These are phyloP conservation scores for Monosporascus sp. DNA, from an alignment of 2,329 filamentous ascomycete genomes.

Conservation along the genomic window DNA sequence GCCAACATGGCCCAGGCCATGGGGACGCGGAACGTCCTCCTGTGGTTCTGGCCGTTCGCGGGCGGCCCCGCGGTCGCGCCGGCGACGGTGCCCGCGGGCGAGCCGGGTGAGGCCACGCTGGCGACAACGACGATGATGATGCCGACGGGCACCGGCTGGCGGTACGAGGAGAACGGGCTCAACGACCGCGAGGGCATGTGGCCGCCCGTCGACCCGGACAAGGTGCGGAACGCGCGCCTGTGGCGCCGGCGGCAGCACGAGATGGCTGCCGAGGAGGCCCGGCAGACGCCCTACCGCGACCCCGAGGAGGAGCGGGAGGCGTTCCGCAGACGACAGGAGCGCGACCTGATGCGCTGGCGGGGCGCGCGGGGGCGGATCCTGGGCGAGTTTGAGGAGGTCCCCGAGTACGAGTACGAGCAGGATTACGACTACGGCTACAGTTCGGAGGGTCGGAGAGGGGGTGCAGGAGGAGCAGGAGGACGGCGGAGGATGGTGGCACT, in stretches of 20 bases:
- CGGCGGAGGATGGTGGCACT: conserved; percentile 8
- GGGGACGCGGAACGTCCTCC: conserved; percentile 59
- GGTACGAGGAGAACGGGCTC: conserved; percentile 71
- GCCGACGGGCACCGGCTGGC: conserved; percentile 43
- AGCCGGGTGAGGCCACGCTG: not conserved
- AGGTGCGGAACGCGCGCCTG: conserved; percentile 39
- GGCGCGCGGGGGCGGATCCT: conserved; percentile 33
- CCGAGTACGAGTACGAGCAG: conserved; percentile 37
- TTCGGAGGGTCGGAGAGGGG: conserved; percentile 2
- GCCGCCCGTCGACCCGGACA: conserved; percentile 61
- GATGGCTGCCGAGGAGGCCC: conserved; percentile 14
- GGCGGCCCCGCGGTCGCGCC: conserved; percentile 39
- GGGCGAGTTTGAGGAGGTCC: conserved; percentile 45
- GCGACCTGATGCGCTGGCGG: conserved; percentile 36
- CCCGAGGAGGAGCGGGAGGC: conserved; percentile 43
- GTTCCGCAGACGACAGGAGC: conserved; percentile 45
- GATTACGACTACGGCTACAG: conserved; percentile 46
- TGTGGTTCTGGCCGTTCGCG: conserved; percentile 67
- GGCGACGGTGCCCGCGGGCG: conserved; percentile 5
- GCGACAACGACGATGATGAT: conserved; percentile 7
- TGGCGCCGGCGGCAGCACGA: conserved; percentile 31
- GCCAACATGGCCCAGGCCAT: conserved; percentile 70
- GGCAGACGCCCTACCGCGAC: no score
- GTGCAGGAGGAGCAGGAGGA: conserved; percentile 26
- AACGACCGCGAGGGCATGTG: conserved; percentile 58